phyloP scores from a whole-genome alignment of 257 asterid genomes.

The Ligustrum vulgare region DNA sequence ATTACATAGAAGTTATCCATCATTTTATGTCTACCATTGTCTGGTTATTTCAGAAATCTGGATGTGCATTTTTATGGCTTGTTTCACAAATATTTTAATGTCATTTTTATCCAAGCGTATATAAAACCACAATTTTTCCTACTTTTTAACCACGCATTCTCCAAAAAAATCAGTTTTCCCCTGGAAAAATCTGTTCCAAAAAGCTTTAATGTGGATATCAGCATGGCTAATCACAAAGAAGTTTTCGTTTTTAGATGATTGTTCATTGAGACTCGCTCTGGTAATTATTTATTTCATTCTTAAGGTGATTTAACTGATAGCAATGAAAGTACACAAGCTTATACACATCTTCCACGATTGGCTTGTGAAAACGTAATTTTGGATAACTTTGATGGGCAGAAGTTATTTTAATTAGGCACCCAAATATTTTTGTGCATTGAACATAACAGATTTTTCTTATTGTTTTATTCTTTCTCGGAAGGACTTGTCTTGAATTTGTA shows the following conservation, averaged over 20 bases:
- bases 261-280: not conserved
- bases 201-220: not conserved
- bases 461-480: not conserved
- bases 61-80: not conserved
- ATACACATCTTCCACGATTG: not conserved
- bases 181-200: not conserved
- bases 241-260: not conserved
- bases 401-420: not conserved
- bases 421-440: not conserved
- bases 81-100: not conserved
- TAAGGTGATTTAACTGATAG: not conserved
- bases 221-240: not conserved
- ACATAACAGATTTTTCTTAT: not conserved
- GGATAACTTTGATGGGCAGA: not conserved
- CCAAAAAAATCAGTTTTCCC: too few relatives aligned
- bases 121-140: not conserved
- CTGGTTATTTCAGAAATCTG: not conserved
- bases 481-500: not conserved
- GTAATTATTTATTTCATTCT: not conserved
- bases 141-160: not conserved
- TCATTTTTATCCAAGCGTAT: not conserved
- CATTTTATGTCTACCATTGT: not conserved
- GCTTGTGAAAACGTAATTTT: not conserved
- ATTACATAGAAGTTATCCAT: not conserved
- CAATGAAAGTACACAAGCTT: not conserved